phyloP scores from a whole-genome alignment of 2,329 filamentous ascomycete genomes.

The Gnomoniopsis sp. region DNA sequence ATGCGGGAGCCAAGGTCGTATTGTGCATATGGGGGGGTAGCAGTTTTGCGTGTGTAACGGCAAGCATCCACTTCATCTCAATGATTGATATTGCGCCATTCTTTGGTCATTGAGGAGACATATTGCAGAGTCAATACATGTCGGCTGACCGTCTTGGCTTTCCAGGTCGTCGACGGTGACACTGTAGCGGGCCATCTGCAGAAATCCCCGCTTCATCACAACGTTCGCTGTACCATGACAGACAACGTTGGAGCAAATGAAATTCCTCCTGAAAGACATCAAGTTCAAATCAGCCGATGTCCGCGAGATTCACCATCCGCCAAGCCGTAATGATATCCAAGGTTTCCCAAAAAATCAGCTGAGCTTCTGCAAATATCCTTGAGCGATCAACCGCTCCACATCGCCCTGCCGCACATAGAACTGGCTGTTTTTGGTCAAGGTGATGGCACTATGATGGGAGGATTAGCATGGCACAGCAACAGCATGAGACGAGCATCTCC shows the following conservation, averaged over 20 bases:
- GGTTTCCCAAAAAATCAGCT: slow-evolving; percentile 51
- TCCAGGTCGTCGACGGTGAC: not conserved
- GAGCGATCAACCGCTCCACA: slow-evolving; percentile 88
- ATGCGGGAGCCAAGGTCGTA: not conserved
- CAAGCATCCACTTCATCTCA: not conserved
- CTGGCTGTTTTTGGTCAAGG: slow-evolving; percentile 95
- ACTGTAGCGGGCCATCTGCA: not conserved
- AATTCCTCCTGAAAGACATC: not conserved
- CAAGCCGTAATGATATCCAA: too few relatives aligned
- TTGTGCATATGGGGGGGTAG: not conserved
- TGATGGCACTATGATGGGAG: slow-evolving; percentile 70
- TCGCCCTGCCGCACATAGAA: slow-evolving; percentile 96
- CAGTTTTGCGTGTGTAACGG: not conserved
- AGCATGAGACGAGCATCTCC: not conserved
- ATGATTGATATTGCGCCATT: slow-evolving; percentile 6
- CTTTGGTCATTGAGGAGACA: not conserved
- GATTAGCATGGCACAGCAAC: slow-evolving; percentile 1
- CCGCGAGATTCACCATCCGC: not conserved
- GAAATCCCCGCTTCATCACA: not conserved
- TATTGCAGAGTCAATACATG: not conserved
- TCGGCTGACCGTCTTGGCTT: not conserved
- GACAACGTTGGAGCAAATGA: not conserved
- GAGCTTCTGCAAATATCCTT: slow-evolving; percentile 91
- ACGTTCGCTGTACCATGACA: not conserved
- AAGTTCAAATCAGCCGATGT: not conserved